Base-by-base conservation (phyloP, 148 eudicot genomes). In the Chenopodium berlandieri region DNA sequence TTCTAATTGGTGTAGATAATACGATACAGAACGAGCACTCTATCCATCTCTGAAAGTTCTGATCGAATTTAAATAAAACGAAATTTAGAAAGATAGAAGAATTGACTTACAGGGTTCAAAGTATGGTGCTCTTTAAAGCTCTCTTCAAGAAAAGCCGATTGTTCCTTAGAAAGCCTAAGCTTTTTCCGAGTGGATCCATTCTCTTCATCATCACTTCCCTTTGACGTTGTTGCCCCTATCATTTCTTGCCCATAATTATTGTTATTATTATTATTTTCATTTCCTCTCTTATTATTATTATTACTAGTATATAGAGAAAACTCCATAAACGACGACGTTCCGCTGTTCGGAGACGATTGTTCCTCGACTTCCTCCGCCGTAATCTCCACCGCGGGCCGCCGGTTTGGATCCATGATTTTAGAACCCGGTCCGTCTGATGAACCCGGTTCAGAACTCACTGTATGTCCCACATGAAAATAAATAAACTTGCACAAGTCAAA, bases 121-220 rank as follows among this genome's bases (percentile, higher is more conserved):
- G 95, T 90, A 83, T 84, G 84, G 82, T 93, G 95, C 78, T 92
- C 91, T 80, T 90, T 90, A 85, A 91, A 94, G 80, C 92, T 91
- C 50, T 90, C 92, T 77, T 94, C 97, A 82, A 94, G 97, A 84
- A 91, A 90, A 86, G 92, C 92, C 7, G 95, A 94, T 79, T 94
- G 97, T 63, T 91, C 89, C 79, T 91, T 93, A 32, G 93, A 89
- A 62, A 91, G 92, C 73, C 95, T 85, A 58, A 91, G 92, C 76
- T 93, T 93, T 82, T 91, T 93, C 80, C 94, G 82, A 13, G 86
- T 75, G 56, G 82, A 75, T 5, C 89, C 90, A 75, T 87, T 86
- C 37, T 89, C 91, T 6, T 93, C 94, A 60, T 93, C 93, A 87
- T 89, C 91, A 79, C 92, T 88, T 20, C 80, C 85, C 27, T 91